Conservation (phyloP, 1,284 basidiomycete species). For the Melampsora americana region DNA sequence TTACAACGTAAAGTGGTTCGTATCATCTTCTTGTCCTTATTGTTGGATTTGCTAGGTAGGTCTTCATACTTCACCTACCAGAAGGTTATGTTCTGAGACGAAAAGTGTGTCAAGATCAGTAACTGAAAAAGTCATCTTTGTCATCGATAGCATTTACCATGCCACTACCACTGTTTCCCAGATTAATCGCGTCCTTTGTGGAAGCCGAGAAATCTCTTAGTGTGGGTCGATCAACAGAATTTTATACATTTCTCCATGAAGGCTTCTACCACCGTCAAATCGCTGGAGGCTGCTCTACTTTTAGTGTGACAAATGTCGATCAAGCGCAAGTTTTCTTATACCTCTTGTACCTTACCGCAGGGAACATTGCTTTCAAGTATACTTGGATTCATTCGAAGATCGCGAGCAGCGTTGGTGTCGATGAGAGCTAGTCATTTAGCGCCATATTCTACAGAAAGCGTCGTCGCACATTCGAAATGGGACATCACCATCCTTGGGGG, state of each 20-base stretch:
- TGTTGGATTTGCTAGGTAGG: constrained; percentile 76
- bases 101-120: background rate
- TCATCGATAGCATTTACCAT: constrained; percentile 77
- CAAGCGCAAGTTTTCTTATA: background rate
- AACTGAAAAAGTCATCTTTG: background rate
- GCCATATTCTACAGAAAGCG: background rate
- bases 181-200: constrained; percentile 54
- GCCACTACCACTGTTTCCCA: constrained; percentile 83
- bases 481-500: constrained; percentile 40
- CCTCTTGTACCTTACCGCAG: background rate
- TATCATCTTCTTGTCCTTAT: constrained; percentile 75
- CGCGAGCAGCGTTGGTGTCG: constrained; percentile 21
- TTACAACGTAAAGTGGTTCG: constrained; percentile 57
- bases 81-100: constrained; percentile 12
- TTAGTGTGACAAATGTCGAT: background rate
- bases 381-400: constrained; percentile 10
- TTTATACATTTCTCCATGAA: background rate
- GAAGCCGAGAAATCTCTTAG: constrained; percentile 20
- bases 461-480: constrained; percentile 29
- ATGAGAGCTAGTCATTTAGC: constrained; percentile 10
- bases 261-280: background rate
- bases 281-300: background rate
- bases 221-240: constrained; percentile 8
- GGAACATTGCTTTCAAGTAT: constrained; percentile 32
- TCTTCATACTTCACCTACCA: constrained; percentile 20